A percentile compares a stretch with the other conserved stretches of the same genome.
Evolutionary conservation across 345 rosid genomes (phyloP).

Genomic region (Raphanus sativus): DNA sequence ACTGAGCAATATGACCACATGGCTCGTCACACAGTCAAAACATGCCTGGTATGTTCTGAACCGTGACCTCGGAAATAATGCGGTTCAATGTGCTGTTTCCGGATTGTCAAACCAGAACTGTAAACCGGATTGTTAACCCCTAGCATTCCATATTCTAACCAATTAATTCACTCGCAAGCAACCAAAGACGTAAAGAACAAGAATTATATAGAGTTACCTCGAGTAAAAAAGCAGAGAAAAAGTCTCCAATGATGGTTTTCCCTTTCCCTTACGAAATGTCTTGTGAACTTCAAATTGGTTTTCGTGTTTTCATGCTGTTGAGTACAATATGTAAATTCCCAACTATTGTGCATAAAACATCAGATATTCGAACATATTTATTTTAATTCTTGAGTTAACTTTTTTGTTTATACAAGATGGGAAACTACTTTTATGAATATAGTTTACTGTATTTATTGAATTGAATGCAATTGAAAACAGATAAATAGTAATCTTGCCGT

Average conservation of each 20-base stretch:
- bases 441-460: neutral
- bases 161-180: neutral
- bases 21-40: neutral
- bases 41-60: neutral
- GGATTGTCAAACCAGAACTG: neutral
- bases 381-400: neutral
- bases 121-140: neutral
- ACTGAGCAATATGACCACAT: neutral
- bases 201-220: neutral
- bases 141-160: neutral
- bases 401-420: neutral
- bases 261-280: slow-evolving; percentile 26
- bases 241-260: neutral
- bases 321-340: neutral
- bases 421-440: neutral
- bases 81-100: neutral
- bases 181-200: neutral
- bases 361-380: neutral
- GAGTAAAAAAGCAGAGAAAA: neutral
- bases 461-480: slow-evolving; percentile 3
- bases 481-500: slow-evolving; percentile 34
- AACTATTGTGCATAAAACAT: neutral
- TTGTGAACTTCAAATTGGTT: slow-evolving; percentile 16
- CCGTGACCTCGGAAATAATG: neutral
- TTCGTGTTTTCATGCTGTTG: slow-evolving; percentile 28